phyloP scores from a whole-genome alignment of 2,329 filamentous ascomycete species.

The Zelopaecilomyces penicillatus region DNA sequence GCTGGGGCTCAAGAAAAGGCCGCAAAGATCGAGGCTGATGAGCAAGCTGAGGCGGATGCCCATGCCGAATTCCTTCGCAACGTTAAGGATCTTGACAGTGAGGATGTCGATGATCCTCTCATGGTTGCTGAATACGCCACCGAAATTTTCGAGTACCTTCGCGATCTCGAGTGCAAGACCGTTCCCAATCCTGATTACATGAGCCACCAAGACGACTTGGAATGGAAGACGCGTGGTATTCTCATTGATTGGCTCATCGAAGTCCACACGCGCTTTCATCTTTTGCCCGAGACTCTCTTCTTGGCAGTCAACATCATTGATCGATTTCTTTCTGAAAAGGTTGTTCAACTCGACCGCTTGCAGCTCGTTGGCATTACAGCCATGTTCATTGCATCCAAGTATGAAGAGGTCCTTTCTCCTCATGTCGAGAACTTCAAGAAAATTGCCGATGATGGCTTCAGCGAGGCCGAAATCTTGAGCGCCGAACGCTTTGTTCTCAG shows the following conservation, averaged over 20 bases:
- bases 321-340: slow-evolving; percentile 89
- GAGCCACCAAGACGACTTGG: slow-evolving; percentile 84
- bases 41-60: slow-evolving; percentile 22
- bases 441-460: slow-evolving; percentile 94
- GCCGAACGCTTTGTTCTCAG: slow-evolving; percentile 93
- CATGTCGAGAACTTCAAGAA: slow-evolving; percentile 96
- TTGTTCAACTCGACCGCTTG: slow-evolving; percentile 90
- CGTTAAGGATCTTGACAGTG: slow-evolving; percentile 61
- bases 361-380: slow-evolving; percentile 95
- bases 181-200: slow-evolving; percentile 92
- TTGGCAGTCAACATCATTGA: slow-evolving; percentile 97
- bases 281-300: slow-evolving; percentile 93
- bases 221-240: slow-evolving; percentile 98
- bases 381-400: slow-evolving; percentile 99
- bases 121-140: slow-evolving; percentile 98
- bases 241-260: slow-evolving; percentile 97
- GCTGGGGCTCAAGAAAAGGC: background rate
- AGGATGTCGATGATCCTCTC: slow-evolving; percentile 86
- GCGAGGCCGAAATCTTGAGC: slow-evolving; percentile 87
- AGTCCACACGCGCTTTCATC: slow-evolving; percentile 92
- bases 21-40: slow-evolving; percentile 16
- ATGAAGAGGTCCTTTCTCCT: slow-evolving; percentile 94
- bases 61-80: slow-evolving; percentile 12
- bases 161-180: slow-evolving; percentile 69
- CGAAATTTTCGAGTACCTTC: slow-evolving; percentile 95